These are phyloP conservation scores for Hypholoma sublateritium DNA, from an alignment of 768 basidiomycete genomes.

Conservation along the genomic window DNA sequence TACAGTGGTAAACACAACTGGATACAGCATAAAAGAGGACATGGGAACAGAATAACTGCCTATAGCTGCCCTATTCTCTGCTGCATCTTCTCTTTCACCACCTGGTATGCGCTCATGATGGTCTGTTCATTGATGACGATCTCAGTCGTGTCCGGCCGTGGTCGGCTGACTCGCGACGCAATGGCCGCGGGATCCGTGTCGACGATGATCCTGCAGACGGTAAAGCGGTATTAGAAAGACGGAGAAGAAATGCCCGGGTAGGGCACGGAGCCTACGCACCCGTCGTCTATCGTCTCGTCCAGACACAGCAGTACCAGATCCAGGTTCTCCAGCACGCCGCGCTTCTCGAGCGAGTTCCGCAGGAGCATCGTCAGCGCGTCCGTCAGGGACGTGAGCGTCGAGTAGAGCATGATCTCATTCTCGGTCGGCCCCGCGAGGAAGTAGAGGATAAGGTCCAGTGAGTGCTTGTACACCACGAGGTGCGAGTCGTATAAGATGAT, in stretches of 20 bases:
- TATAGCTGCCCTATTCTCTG: conserved; percentile 80
- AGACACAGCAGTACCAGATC: conserved; percentile 90
- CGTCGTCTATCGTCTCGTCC: conserved; percentile 98
- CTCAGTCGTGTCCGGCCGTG: conserved; percentile 90
- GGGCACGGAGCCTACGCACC: conserved; percentile 53
- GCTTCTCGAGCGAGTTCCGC: conserved; percentile 92
- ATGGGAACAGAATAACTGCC: conserved; percentile 4
- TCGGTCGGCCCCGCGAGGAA: conserved; percentile 84
- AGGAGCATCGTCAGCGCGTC: conserved; percentile 87
- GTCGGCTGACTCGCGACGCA: conserved; percentile 89
- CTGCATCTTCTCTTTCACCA: conserved; percentile 82
- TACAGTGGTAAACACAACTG: conserved; percentile 9
- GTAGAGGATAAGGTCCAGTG: conserved; percentile 94
- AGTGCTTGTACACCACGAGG: conserved; percentile 91
- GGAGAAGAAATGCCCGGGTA: not conserved
- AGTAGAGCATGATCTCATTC: conserved; percentile 94
- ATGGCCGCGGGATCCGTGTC: conserved; percentile 97
- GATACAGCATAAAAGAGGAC: not conserved
- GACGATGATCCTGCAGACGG: conserved; percentile 75
- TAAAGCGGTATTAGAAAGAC: not conserved
- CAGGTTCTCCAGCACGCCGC: conserved; percentile 90
- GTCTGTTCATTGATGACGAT: conserved; percentile 99
- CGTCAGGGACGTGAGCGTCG: conserved; percentile 79
- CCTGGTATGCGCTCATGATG: conserved; percentile 89
- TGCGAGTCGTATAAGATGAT: conserved; percentile 90